These are phyloP conservation scores for Tetraselmis striata DNA, from an alignment of 139 green algal genomes.

Conservation along the genomic window DNA sequence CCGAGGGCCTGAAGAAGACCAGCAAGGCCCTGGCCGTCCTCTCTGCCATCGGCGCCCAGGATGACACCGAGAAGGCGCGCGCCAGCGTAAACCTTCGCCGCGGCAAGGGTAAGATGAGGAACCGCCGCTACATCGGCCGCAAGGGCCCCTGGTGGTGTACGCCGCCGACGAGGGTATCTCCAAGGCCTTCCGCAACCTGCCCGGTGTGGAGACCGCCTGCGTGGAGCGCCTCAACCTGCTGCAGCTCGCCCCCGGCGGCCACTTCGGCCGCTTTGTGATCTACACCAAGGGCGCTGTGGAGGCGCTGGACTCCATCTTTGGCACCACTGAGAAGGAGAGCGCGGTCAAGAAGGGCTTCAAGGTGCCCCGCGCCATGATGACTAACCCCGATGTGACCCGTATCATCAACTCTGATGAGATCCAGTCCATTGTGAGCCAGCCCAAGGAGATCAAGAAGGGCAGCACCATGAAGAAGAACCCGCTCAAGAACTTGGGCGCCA, in stretches of 20 bases:
- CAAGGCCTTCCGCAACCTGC: conserved; percentile 92
- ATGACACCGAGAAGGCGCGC: conserved; percentile 86
- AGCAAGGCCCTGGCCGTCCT: conserved; percentile 81
- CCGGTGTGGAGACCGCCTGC: conserved; percentile 82
- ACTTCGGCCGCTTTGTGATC: conserved; percentile 95
- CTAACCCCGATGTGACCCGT: conserved; percentile 87
- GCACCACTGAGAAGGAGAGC: conserved; percentile 55
- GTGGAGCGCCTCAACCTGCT: conserved; percentile 94
- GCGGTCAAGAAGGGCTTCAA: conserved; percentile 92
- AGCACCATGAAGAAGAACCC: conserved; percentile 95
- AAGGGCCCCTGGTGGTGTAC: conserved; percentile 92
- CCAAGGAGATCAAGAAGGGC: conserved; percentile 42
- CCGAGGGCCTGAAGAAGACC: conserved; percentile 87
- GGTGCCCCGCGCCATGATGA: conserved; percentile 81
- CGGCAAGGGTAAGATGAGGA: conserved; percentile 98
- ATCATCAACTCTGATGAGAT: conserved; percentile 98
- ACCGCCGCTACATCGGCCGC: conserved; percentile 89
- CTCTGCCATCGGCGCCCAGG: conserved; percentile 58
- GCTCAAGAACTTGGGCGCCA: conserved; percentile 89
- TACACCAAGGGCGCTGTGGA: conserved; percentile 96
- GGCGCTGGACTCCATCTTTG: conserved; percentile 87
- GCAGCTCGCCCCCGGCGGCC: conserved; percentile 93
- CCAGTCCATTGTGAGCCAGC: conserved; percentile 65
- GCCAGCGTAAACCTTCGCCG: conserved; percentile 70
- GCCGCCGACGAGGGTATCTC: conserved; percentile 74